Evolutionary conservation across 2,329 filamentous ascomycete genomes (phyloP).

Genomic region (Emmonsiellopsis sp.): DNA sequence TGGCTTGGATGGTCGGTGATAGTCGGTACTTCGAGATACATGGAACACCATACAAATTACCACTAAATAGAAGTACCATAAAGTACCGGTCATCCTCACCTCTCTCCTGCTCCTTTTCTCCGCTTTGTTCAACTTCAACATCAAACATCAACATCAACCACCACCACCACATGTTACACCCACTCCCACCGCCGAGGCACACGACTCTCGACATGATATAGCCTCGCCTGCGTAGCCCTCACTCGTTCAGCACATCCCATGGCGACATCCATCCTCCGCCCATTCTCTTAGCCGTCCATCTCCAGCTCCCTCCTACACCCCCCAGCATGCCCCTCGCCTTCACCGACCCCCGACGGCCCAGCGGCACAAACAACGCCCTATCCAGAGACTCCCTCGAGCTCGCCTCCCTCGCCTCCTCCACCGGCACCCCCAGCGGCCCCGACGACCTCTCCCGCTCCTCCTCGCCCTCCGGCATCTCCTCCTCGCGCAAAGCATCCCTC

Average conservation of each 20-base stretch:
- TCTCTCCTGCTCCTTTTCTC: background rate
- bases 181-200: background rate
- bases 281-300: background rate
- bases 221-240: background rate
- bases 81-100: background rate
- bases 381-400: slow-evolving; percentile 91
- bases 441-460: slow-evolving; percentile 50
- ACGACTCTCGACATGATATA: background rate
- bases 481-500: slow-evolving; percentile 83
- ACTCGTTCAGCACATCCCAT: background rate
- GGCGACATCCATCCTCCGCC: background rate
- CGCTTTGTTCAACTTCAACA: background rate
- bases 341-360: slow-evolving; percentile 21
- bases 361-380: background rate
- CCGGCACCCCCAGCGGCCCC: slow-evolving; percentile 48
- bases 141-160: background rate
- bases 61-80: background rate
- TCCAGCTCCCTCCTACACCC: background rate
- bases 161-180: background rate
- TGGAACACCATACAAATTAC: background rate
- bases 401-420: slow-evolving; percentile 84
- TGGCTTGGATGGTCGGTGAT: background rate
- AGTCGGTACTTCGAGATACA: background rate
- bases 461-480: slow-evolving; percentile 74
- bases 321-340: slow-evolving; percentile 18